Percentiles rank a stretch among this genome's conserved stretches.
These are phyloP conservation scores for Suhomyces terraborum DNA, from an alignment of 1,139 yeast species.

Conservation along the genomic window DNA sequence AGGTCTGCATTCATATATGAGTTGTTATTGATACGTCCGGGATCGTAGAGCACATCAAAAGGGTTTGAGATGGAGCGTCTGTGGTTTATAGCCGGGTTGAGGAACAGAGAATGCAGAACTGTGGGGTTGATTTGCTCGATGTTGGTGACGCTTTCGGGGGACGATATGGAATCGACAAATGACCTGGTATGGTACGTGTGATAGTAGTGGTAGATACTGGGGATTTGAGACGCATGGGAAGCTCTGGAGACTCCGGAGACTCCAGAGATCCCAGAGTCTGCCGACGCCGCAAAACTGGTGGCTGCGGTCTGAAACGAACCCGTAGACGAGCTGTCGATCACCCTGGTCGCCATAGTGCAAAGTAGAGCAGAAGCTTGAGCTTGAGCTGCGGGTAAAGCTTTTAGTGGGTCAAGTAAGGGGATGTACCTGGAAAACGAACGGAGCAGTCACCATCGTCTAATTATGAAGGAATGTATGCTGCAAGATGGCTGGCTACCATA, in stretches of 20 bases:
- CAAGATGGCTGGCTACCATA: conserved; percentile 7
- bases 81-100: conserved; percentile 4
- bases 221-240: conserved; percentile 7
- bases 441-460: conserved; percentile 1
- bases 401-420: not conserved
- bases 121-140: conserved; percentile 6
- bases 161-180: conserved; percentile 10
- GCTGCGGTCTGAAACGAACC: conserved; percentile 13
- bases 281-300: conserved; percentile 5
- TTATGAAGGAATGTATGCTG: not conserved
- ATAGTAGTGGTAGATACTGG: conserved; percentile 15
- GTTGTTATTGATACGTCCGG: conserved; percentile 1
- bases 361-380: not conserved
- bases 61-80: conserved; percentile 11
- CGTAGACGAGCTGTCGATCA: conserved; percentile 10
- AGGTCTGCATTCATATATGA: not conserved
- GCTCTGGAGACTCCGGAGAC: conserved; percentile 1
- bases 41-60: conserved; percentile 10
- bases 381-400: not conserved
- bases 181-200: conserved; percentile 10
- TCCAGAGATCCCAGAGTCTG: not conserved
- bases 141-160: conserved; percentile 10
- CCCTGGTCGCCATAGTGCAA: conserved; percentile 9
- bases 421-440: not conserved
- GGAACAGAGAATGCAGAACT: not conserved